Percentiles rank a stretch among this genome's conserved stretches.
Conservation (phyloP, 2,329 filamentous ascomycete genomes). For the Cyphellophora attinorum region DNA sequence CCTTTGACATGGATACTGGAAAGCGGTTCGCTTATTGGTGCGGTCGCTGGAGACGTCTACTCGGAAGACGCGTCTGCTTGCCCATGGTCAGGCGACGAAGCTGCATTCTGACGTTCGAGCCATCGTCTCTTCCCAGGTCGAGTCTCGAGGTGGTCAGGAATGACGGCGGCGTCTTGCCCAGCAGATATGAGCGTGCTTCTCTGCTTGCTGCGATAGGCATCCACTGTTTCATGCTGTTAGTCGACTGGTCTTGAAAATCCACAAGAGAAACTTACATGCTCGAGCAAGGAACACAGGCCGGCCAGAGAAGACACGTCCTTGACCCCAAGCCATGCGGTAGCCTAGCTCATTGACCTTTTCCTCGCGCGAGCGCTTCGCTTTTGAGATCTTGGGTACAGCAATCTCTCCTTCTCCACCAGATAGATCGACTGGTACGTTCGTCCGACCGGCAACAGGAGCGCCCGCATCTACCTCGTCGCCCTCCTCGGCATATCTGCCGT, state of each 20-base stretch:
- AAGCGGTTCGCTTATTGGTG: too few relatives aligned
- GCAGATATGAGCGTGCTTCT: conserved; percentile 68
- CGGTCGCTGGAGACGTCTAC: too few relatives aligned
- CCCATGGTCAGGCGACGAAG: conserved; percentile 8
- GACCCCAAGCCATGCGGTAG: conserved; percentile 93
- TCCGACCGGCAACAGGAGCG: conserved; percentile 27
- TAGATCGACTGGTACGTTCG: conserved; percentile 50
- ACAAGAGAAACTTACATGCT: conserved; percentile 56
- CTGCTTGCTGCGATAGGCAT: conserved; percentile 90
- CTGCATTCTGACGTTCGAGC: conserved; percentile 45
- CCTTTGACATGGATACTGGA: too few relatives aligned
- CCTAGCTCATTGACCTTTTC: conserved; percentile 87
- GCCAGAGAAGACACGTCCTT: conserved; percentile 82
- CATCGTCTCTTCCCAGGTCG: conserved; percentile 74
- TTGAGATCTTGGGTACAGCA: conserved; percentile 64
- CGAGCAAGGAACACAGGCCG: conserved; percentile 81
- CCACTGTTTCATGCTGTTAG: conserved; percentile 47
- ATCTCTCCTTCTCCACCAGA: conserved; percentile 67
- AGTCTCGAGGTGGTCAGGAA: conserved; percentile 81
- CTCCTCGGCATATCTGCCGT: conserved; percentile 64
- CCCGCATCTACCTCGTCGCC: conserved; percentile 43
- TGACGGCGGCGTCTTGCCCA: conserved; percentile 62
- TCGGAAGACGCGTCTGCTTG: conserved; percentile 6
- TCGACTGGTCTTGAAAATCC: conserved; percentile 1
- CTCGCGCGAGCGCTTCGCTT: conserved; percentile 64